phyloP scores from a whole-genome alignment of 2,329 filamentous ascomycete species.

The Penicillium occitanis region DNA sequence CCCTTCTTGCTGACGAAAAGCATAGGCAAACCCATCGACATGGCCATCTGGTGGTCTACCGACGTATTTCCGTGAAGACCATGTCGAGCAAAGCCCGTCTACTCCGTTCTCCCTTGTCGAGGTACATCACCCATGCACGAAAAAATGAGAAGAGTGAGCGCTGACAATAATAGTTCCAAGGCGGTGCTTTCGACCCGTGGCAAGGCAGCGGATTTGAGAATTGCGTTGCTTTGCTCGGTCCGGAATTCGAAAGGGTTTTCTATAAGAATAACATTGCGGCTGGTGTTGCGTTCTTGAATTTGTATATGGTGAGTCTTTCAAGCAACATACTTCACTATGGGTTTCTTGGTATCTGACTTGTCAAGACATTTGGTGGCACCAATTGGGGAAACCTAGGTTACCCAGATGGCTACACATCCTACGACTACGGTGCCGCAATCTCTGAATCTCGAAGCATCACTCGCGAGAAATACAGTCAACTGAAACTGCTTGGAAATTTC shows the following conservation, averaged over 20 bases:
- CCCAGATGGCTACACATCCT: conserved; percentile 62
- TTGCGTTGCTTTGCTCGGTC: conserved; percentile 65
- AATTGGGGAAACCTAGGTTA: conserved; percentile 82
- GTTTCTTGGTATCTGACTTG: neutral
- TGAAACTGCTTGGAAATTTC: conserved; percentile 75
- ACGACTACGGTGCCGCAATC: conserved; percentile 64
- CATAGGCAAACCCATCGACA: conserved; percentile 54
- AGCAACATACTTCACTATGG: neutral
- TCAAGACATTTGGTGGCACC: conserved; percentile 68
- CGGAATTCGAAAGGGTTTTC: conserved; percentile 75
- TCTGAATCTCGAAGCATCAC: conserved; percentile 66
- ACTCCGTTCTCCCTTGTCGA: conserved; percentile 67
- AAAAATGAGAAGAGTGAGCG: neutral
- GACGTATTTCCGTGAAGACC: conserved; percentile 54
- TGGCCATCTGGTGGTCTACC: conserved; percentile 62
- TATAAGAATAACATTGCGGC: conserved; percentile 73
- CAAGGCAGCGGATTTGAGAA: conserved; percentile 68
- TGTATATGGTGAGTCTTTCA: conserved; percentile 65
- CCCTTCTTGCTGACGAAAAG: conserved; percentile 11
- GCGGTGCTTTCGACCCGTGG: conserved; percentile 71
- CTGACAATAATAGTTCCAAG: conserved; percentile 58
- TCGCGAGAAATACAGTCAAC: conserved; percentile 75
- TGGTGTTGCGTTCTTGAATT: conserved; percentile 65
- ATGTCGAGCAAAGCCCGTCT: conserved; percentile 61
- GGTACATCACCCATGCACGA: conserved; percentile 28